A percentile compares a stretch with the other conserved stretches of the same genome.
Conservation (phyloP, 345 rosid genomes). For the Excoecaria cochinchinensis region DNA sequence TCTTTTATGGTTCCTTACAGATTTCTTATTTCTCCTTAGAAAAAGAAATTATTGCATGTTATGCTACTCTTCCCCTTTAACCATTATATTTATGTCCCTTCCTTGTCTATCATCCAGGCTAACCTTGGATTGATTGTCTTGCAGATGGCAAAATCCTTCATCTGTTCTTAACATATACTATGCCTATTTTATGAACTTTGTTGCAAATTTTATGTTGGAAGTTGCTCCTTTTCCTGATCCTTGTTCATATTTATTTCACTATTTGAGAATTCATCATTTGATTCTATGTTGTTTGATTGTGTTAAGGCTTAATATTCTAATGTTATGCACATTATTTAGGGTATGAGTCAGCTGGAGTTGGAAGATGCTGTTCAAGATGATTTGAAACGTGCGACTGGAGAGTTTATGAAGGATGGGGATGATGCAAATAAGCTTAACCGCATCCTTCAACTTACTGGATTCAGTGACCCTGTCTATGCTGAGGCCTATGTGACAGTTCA, state of each 20-base stretch:
- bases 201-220: not conserved
- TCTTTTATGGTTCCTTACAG: not conserved
- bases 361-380: constrained; percentile 99
- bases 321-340: constrained; percentile 41
- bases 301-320: not conserved
- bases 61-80: not conserved
- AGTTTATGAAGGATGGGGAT: constrained; percentile 87
- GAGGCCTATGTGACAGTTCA: constrained; percentile 97
- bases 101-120: not conserved
- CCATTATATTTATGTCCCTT: not conserved
- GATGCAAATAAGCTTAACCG: constrained; percentile 96
- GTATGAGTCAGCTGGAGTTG: constrained; percentile 99
- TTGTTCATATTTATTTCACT: not conserved
- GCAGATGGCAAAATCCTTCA: not conserved
- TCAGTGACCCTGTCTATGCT: constrained; percentile 99
- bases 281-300: not conserved
- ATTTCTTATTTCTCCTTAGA: not conserved
- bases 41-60: not conserved
- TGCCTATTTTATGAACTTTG: not conserved
- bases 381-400: constrained; percentile 97
- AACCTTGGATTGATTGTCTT: not conserved
- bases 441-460: constrained; percentile 96
- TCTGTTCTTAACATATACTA: not conserved
- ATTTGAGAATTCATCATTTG: not conserved
- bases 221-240: not conserved